Conservation (phyloP, 768 basidiomycete genomes). For the Mrakia frigida region DNA sequence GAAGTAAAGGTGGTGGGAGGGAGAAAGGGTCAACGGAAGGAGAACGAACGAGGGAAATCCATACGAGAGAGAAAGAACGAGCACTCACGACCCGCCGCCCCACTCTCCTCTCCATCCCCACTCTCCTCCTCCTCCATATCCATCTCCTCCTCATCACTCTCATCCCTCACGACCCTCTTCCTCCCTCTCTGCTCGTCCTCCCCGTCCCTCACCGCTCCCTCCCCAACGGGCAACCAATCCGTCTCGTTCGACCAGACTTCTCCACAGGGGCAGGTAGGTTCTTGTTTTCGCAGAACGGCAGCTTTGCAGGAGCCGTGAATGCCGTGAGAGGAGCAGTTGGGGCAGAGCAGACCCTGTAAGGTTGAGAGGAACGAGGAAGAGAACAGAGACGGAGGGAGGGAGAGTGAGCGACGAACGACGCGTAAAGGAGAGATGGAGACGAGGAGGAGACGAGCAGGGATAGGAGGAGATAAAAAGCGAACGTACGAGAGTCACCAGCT, state of each 20-base stretch:
- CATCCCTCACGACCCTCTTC: slow-evolving; percentile 4
- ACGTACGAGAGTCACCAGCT: background rate
- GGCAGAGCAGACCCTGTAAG: slow-evolving; percentile 10
- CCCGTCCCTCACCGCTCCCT: slow-evolving; percentile 1
- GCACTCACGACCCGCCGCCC: background rate
- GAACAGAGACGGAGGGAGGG: background rate
- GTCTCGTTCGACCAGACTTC: slow-evolving; percentile 2
- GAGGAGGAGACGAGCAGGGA: too few relatives aligned
- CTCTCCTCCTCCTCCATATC: slow-evolving; percentile 7
- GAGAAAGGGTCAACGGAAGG: background rate
- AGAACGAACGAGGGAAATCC: too few relatives aligned
- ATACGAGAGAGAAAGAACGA: background rate
- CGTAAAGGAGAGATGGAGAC: background rate
- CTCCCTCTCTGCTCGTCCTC: background rate
- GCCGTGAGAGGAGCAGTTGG: background rate
- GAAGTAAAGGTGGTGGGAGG: background rate
- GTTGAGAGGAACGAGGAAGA: background rate
- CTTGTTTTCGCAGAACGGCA: background rate
- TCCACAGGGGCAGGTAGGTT: slow-evolving; percentile 4
- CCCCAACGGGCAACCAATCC: slow-evolving; percentile 3
- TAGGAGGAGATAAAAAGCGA: too few relatives aligned
- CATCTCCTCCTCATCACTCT: slow-evolving; percentile 3
- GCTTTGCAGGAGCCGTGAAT: slow-evolving; percentile 13
- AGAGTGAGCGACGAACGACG: background rate
- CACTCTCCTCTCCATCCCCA: slow-evolving; percentile 1